Evolutionary conservation across 768 basidiomycete species (phyloP), one percentile per base, ranked within the genome.

Genomic region (Roridomyces roridus): DNA sequence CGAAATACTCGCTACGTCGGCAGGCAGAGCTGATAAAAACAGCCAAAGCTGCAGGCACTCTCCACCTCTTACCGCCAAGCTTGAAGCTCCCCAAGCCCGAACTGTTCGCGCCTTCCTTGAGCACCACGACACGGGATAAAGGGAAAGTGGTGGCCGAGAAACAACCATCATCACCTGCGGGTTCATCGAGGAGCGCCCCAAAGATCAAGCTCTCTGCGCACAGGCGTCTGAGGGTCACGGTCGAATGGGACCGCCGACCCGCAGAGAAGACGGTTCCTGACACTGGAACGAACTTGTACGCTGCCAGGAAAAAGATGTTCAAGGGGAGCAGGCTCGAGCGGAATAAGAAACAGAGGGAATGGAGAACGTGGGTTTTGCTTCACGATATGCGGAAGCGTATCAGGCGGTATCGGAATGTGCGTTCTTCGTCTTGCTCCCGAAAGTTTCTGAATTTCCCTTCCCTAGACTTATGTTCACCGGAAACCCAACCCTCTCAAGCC

Each of bases 261-360:
- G 72, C 72, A 64, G 70, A 72, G 51, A 80, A 77, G 68, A 68
- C 67, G 36, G 74, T 75, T 26, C 67, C 75, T 53, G 83, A 86
- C 55, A 65, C 79, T 65, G 88, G 88, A 31, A 80, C 81, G 60
- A 80, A 83, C 51, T 72, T 93, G 63, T 94, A 94, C 62, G 84
- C 87, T 10, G 85, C 80, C 55, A 89, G 83, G 82, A 89, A 85
- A 79, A 78, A 82, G 59, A 94, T 94, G 92, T 94, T 94, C 85
- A 94, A 94, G 79, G 92, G 92, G n/a, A 92, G 94, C 79, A 89
- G 83, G 65, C 92, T 89, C 88, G 88, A 94, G 74, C 82, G 89
- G 31, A 68, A 74, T 61, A 78, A 76, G 62, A 78, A 75, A 53
- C 76, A 77, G 67, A 76, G 76, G 62, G 70, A 74, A 52, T 73